Base-by-base conservation (phyloP, 345 rosid genomes). In the Eucalyptus pumila region DNA sequence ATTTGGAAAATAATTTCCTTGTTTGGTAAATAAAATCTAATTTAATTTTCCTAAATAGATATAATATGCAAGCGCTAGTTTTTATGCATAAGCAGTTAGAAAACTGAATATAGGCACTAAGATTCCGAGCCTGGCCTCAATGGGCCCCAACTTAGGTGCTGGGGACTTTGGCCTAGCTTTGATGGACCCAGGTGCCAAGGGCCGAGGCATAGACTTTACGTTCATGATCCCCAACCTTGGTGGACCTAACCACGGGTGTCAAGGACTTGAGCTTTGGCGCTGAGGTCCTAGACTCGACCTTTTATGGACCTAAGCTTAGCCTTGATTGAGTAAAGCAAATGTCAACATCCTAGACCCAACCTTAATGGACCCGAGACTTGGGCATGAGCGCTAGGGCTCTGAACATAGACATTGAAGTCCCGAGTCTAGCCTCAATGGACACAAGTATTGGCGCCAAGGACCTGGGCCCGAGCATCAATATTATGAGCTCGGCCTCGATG, bases 401-500 rank as follows among this genome's bases (percentile, higher is more conserved):
- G 13, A 11, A 56, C 62, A 56, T 0, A 21, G 0, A 17, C 62
- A 56, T 24, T 3, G 6, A 56, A 30, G 27, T 56, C 62, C 0
- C 3, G 0, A 10, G 14, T 10, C 2, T 23, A 56, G 30, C 62
- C 62, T 56, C 3, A 0, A 10, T 56, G 62, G 30, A 56, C 30
- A 24, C 2, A 0, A 1, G 30, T 24, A 56, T 56, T 10, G 3
- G 6, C 24, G 30, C 62, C 30, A 24, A 56, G 30, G 62, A 56
- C 62, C 0, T 0, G 1, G 30, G 30, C 6, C 0, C 0, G 2
- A 56, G 30, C 62, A 56, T 0, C 1, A 0, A 56, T 9, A 3
- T 10, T 3, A 0, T 10, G 6, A 56, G 14, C 30, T 56, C 3
- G 10, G 26, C 58, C 26, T 21, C 1, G 0, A 52, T 52, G 11